Conservation (phyloP, 768 basidiomycete species). For the Kwoniella europaea region DNA sequence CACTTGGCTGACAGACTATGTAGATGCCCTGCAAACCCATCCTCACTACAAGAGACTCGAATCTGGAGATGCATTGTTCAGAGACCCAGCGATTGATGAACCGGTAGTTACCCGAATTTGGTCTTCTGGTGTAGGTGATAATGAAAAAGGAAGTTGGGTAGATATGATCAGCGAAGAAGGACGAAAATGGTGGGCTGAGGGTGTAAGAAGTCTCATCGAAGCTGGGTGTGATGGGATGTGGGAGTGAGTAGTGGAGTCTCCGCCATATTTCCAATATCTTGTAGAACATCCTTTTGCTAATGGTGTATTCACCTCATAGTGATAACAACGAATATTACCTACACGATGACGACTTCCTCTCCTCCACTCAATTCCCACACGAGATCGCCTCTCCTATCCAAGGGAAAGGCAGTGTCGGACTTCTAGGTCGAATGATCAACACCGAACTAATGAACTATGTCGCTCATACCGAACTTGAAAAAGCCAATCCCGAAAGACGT, state of each 20-base stretch:
- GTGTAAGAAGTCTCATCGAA: conserved; percentile 49
- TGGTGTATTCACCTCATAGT: conserved; percentile 22
- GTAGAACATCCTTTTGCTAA: no score
- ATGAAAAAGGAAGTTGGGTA: conserved; percentile 52
- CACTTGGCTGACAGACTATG: background rate
- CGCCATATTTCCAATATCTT: no score
- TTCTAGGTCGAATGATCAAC: conserved; percentile 54
- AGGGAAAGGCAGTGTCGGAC: conserved; percentile 39
- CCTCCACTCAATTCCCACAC: conserved; percentile 31
- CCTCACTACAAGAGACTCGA: conserved; percentile 45
- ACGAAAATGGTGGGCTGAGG: conserved; percentile 55
- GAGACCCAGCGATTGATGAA: conserved; percentile 42
- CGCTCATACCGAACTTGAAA: conserved; percentile 43
- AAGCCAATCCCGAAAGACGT: conserved; percentile 41
- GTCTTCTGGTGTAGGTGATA: conserved; percentile 48
- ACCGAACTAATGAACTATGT: conserved; percentile 49
- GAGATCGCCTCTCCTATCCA: conserved; percentile 26
- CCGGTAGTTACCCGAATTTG: conserved; percentile 49
- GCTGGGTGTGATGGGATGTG: conserved; percentile 56
- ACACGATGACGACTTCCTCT: conserved; percentile 47
- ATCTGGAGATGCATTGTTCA: conserved; percentile 46
- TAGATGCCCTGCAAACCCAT: conserved; percentile 49
- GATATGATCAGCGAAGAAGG: conserved; percentile 53
- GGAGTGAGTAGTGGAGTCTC: conserved; percentile 45
- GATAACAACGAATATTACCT: conserved; percentile 58